Conservation (phyloP, 139 green algal genomes). For the Volvox africanus region DNA sequence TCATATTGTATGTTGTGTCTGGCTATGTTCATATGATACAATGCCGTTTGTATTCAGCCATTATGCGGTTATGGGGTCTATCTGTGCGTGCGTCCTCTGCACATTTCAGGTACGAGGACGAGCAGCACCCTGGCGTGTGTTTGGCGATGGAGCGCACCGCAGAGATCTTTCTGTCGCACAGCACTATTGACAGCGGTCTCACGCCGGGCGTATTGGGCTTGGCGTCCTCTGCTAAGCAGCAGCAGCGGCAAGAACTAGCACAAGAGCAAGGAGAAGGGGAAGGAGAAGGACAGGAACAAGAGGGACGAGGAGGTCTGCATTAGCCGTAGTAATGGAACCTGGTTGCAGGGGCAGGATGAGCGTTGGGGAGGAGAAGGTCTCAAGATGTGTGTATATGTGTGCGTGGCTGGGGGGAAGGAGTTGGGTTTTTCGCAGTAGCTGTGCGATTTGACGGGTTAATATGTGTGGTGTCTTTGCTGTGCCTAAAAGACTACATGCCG, state of each 20-base stretch:
- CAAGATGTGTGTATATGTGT: too few species aligned
- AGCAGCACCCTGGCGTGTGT: slow-evolving; percentile 73
- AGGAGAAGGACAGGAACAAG: not conserved
- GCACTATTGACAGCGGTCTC: slow-evolving; percentile 44
- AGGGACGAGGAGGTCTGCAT: not conserved
- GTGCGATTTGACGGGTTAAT: too few species aligned
- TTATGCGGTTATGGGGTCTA: too few species aligned
- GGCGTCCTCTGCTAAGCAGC: not conserved
- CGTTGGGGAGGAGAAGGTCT: too few species aligned
- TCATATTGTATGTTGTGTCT: too few species aligned
- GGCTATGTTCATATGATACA: too few species aligned
- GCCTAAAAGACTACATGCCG: too few species aligned
- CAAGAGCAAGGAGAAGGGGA: not conserved
- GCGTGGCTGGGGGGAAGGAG: too few species aligned
- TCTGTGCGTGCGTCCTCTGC: not conserved
- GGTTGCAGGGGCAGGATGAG: too few species aligned
- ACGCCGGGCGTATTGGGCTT: not conserved
- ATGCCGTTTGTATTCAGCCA: too few species aligned
- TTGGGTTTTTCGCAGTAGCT: too few species aligned
- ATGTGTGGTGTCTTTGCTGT: too few species aligned
- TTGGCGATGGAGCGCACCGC: slow-evolving; percentile 76
- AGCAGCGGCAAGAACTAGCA: not conserved
- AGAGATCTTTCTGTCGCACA: slow-evolving; percentile 38
- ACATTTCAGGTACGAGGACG: slow-evolving; percentile 73
- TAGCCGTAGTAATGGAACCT: not conserved